phyloP scores from a whole-genome alignment of 2,329 filamentous ascomycete genomes.

The Calonectria honghensis region DNA sequence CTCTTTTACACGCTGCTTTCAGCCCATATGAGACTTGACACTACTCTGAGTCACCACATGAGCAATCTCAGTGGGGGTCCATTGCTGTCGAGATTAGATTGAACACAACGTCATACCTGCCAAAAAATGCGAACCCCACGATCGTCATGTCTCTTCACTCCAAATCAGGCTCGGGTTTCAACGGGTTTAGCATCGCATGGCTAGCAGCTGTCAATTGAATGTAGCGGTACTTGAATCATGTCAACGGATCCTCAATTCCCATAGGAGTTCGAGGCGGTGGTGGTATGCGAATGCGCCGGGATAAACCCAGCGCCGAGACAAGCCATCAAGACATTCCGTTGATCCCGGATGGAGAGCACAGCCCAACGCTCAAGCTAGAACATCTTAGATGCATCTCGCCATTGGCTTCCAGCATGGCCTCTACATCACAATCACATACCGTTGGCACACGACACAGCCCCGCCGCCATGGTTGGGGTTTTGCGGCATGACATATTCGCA shows the following conservation, averaged over 20 bases:
- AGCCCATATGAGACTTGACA: neutral
- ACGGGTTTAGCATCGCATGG: neutral
- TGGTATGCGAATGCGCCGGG: slow-evolving; percentile 5
- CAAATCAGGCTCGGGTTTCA: slow-evolving; percentile 11
- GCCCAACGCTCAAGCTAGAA: slow-evolving; percentile 8
- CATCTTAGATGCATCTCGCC: neutral
- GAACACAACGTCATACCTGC: slow-evolving; percentile 25
- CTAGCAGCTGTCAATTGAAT: slow-evolving; percentile 3
- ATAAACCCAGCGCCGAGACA: slow-evolving; percentile 26
- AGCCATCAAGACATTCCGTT: slow-evolving; percentile 15
- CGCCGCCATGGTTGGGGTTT: neutral
- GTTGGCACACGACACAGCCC: slow-evolving; percentile 24
- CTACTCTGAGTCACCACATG: slow-evolving; percentile 11
- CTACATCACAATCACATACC: slow-evolving; percentile 25
- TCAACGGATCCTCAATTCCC: neutral
- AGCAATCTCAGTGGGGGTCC: neutral
- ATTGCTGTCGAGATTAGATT: slow-evolving; percentile 23
- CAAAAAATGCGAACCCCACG: neutral
- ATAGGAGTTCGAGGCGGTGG: neutral
- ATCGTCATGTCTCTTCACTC: neutral
- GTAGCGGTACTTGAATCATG: slow-evolving; percentile 16
- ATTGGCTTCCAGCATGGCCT: slow-evolving; percentile 16
- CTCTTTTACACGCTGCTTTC: neutral
- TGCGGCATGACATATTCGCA: slow-evolving; percentile 28
- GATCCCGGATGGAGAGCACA: slow-evolving; percentile 16